Evolutionary conservation across 352 stramenopile species (phyloP), one percentile per base, ranked within the genome.

Genomic region (Phytophthora pisi): DNA sequence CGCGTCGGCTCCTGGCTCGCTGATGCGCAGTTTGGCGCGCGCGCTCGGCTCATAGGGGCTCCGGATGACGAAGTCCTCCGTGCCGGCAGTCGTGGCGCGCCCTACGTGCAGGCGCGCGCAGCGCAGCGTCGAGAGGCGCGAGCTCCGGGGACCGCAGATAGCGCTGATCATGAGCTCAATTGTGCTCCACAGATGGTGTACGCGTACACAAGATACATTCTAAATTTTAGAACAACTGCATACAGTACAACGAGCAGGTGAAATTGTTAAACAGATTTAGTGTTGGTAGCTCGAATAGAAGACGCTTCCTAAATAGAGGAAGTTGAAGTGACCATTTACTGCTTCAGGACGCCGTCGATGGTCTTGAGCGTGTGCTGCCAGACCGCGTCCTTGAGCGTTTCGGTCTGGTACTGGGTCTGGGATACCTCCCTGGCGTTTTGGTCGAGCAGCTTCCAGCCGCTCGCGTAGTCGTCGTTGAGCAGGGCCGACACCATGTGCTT

Each of bases 21-120:
- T 74, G 7, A 87, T 57, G 18, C 79, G 80, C 34, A 89, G 70
- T 24, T 68, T 74, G 36, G 66, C 51, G 8, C 26, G 64, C 34
- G 51, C 28, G 15, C 18, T 61, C 11, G 46, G 26, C 26, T 57
- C 45, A 16, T 51, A 55, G 1, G 70, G 62, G 20, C 61, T 74
- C 7, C 77, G 81, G 7, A 59, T 18, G 15, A 92, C 23, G 16
- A 90, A 82, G 31, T 74, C 67, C 34, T 78, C 62, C 26, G 84
- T 92, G 15, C 73, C 74, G 26, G 57, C 72, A 0, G 60, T 52
- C 0, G 80, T 88, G 10, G 84, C 81, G 16, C 78, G 74, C 0
- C 84, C 84, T 2, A 82, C 60, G 51, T 92, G 81, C 49, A 92
- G 60, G 20, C 38, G 45, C 5, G 70, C 70, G n/a, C 66, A 50